phyloP scores from a whole-genome alignment of 306 rosid genomes.

The Vigna hirtella region DNA sequence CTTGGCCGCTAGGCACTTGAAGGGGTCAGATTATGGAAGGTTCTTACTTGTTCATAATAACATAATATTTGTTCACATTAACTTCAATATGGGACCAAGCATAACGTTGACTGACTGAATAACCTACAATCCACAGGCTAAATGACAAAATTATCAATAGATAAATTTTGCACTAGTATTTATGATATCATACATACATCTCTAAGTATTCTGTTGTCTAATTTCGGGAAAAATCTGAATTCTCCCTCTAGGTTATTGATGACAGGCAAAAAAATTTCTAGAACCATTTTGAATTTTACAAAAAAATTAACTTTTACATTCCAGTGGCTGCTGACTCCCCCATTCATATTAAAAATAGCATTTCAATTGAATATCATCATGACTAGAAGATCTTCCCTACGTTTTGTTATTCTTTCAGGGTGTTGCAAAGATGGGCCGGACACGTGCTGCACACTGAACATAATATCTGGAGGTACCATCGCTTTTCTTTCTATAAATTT shows the following conservation, averaged over 20 bases:
- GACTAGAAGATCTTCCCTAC: conserved; percentile 36
- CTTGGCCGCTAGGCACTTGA: conserved; percentile 90
- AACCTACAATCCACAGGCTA: conserved; percentile 20
- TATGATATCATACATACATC: neutral
- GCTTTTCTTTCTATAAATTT: conserved; percentile 32
- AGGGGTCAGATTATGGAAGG: conserved; percentile 99
- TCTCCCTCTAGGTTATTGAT: conserved; percentile 9
- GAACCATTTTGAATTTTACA: conserved; percentile 11
- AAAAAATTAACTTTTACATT: conserved; percentile 8
- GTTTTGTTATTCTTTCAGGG: conserved; percentile 64
- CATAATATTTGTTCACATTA: conserved; percentile 17
- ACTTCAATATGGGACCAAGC: neutral
- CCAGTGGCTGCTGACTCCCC: conserved; percentile 28
- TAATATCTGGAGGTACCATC: conserved; percentile 88
- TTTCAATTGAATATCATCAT: conserved; percentile 38
- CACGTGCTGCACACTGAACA: conserved; percentile 75
- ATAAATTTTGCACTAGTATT: neutral
- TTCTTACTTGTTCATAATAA: conserved; percentile 44
- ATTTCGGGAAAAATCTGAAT: conserved; percentile 9
- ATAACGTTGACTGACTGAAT: conserved; percentile 28
- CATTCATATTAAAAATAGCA: conserved; percentile 23
- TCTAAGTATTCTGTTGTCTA: conserved; percentile 30
- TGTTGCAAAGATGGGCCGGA: conserved; percentile 94
- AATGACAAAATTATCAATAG: neutral
- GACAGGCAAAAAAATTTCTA: conserved; percentile 6